These are phyloP conservation scores for Chrysoporthe deuterocubensis DNA, from an alignment of 2,329 filamentous ascomycete genomes.

Conservation along the genomic window DNA sequence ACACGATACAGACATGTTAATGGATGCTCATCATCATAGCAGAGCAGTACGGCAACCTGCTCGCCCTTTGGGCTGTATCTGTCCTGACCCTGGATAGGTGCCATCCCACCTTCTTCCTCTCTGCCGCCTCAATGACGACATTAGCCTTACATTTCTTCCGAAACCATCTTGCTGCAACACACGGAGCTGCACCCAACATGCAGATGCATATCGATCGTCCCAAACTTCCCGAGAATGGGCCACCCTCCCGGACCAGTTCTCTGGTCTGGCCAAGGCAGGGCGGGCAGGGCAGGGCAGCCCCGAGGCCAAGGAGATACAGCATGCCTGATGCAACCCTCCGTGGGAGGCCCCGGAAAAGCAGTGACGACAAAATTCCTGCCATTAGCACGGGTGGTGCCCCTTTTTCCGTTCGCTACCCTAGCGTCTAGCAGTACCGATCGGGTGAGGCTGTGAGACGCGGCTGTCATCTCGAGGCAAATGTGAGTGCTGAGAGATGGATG, in stretches of 20 bases:
- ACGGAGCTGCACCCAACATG: background rate
- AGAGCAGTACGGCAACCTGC: background rate
- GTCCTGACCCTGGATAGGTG: background rate
- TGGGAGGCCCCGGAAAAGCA: background rate
- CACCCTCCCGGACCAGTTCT: background rate
- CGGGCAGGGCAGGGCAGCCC: background rate
- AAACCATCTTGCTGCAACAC: slow-evolving; percentile 7
- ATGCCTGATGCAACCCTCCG: slow-evolving; percentile 2
- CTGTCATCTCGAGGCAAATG: slow-evolving; percentile 14
- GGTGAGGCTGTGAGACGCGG: slow-evolving; percentile 14
- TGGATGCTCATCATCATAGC: background rate
- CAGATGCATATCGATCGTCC: background rate
- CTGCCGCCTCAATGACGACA: background rate
- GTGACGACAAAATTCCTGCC: background rate
- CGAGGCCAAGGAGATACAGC: background rate
- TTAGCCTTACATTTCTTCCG: slow-evolving; percentile 11
- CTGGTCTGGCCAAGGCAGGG: no score
- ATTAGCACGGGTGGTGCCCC: background rate
- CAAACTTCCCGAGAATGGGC: background rate
- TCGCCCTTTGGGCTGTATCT: background rate
- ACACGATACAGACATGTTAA: background rate
- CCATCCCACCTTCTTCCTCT: slow-evolving; percentile 7
- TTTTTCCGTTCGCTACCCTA: background rate
- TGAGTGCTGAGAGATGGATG: background rate
- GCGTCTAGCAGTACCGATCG: background rate